Base-by-base conservation (phyloP, 2,329 filamentous ascomycete species). In the Neobulgaria alba region DNA sequence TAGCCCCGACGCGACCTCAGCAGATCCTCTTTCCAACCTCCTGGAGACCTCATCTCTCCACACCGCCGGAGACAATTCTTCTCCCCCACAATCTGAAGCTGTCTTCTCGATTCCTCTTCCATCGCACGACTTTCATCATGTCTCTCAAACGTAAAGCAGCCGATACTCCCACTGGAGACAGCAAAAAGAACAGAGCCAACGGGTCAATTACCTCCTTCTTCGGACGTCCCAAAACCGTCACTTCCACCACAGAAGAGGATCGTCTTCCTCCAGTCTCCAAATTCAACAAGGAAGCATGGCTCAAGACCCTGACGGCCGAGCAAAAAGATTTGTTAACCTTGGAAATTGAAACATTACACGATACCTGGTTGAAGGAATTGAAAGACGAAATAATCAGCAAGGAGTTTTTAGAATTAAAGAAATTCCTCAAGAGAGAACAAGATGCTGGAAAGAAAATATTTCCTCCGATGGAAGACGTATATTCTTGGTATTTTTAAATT, bases 281-380 rank as follows among this genome's bases (percentile, higher is more conserved):
- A 50, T 96, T 95, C 60, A 75, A 95, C 69, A 95, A 95, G 68
- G 77, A 77, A 33, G 86, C 84, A 63, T 98, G 92, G 92, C 71
- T 89, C n/a, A 75, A 77, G 15, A 75, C 76, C 42, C 71, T 98
- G 48, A 88, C 76, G 0, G 63, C 75, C 0, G 92, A 98, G 66
- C 86, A 95, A 63, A 86, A 78, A 58, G 72, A 82, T 38, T 69
- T 96, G 34, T 72, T 98, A 36, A 72, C 84, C 57, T 73, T 98
- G 30, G 92, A 98, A 67, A 95, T 98, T 52, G 79, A 93, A 33
- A 95, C 89, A 0, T 67, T 98, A 46, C 77, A 95, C 59, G 85
- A 89, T 45, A 93, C 82, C 67, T 98, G 92, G 90, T 71, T 98
- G 47, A 79, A 80, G 12, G 79, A 85, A 49, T 72, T 98, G 43